Conservation (phyloP, 2,329 filamentous ascomycete species). For the Penicillium sp. region DNA sequence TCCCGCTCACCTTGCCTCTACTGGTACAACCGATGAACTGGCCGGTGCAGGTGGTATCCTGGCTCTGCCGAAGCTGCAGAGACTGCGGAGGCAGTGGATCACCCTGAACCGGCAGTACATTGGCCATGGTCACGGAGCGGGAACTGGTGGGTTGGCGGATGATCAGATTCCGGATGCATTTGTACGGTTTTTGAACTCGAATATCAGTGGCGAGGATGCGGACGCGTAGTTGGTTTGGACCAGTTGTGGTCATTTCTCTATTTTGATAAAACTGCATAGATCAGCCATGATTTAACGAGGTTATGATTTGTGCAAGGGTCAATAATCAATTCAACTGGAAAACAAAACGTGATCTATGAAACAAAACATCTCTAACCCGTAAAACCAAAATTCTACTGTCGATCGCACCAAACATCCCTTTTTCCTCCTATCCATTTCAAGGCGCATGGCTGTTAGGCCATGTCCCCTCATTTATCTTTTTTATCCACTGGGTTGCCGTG, state of each 20-base stretch:
- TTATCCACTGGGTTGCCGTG: not conserved
- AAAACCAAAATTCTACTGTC: not conserved
- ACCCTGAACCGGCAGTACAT: slow-evolving; percentile 45
- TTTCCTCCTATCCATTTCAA: not conserved
- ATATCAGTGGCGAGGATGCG: slow-evolving; percentile 35
- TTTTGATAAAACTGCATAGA: slow-evolving; percentile 2
- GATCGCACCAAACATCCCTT: not conserved
- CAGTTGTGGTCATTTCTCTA: not conserved
- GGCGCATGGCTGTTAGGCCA: not conserved
- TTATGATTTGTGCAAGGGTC: slow-evolving; percentile 6
- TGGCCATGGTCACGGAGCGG: slow-evolving; percentile 35
- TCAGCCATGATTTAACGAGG: slow-evolving; percentile 10
- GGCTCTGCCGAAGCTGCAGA: slow-evolving; percentile 43
- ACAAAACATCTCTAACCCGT: not conserved
- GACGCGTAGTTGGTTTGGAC: slow-evolving; percentile 3
- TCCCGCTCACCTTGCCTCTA: slow-evolving; percentile 37
- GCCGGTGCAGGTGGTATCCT: slow-evolving; percentile 42
- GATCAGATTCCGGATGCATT: slow-evolving; percentile 45
- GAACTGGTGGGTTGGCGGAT: slow-evolving; percentile 30
- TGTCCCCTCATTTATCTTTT: not conserved
- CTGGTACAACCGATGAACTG: slow-evolving; percentile 42
- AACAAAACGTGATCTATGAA: slow-evolving; percentile 1
- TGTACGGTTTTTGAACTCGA: slow-evolving; percentile 47
- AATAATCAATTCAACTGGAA: not conserved
- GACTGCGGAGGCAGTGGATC: slow-evolving; percentile 47